Conservation (phyloP, 1,284 basidiomycete species). For the Inonotus hispidus region DNA sequence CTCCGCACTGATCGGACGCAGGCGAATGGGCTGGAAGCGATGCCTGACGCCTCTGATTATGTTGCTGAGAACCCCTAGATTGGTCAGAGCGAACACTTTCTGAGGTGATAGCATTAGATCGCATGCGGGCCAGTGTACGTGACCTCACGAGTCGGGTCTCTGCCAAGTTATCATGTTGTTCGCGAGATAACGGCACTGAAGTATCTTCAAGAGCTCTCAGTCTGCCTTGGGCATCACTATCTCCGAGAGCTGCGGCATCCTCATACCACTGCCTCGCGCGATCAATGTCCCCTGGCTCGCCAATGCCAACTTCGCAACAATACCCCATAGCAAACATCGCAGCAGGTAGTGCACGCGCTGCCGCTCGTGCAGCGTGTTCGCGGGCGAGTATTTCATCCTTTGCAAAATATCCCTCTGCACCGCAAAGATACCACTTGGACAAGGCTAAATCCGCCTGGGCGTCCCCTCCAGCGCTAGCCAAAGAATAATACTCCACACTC, state of each 20-base stretch:
- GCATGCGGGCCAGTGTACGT: constrained; percentile 74
- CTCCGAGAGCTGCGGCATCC: constrained; percentile 73
- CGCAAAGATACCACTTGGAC: constrained; percentile 93
- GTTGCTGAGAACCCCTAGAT: constrained; percentile 27
- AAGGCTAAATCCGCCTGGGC: constrained; percentile 94
- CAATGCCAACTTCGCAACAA: constrained; percentile 80
- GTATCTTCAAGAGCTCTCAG: constrained; percentile 61
- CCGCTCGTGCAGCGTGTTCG: constrained; percentile 68
- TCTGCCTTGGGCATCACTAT: constrained; percentile 73
- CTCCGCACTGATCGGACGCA: constrained; percentile 2
- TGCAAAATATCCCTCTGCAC: constrained; percentile 71
- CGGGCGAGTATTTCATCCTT: constrained; percentile 80
- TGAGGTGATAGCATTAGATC: constrained; percentile 43
- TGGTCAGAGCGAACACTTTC: constrained; percentile 17
- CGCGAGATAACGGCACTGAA: constrained; percentile 60
- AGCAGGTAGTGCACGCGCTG: not conserved
- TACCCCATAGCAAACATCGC: constrained; percentile 91
- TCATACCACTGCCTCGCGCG: constrained; percentile 69
- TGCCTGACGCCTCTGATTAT: constrained; percentile 18
- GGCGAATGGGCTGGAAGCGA: constrained; percentile 18
- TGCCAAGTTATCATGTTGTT: constrained; percentile 76
- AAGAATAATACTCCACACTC: constrained; percentile 90
- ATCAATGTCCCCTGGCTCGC: constrained; percentile 51
- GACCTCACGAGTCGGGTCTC: constrained; percentile 77
- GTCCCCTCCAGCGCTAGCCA: constrained; percentile 83